These are phyloP conservation scores for Penicillium polonicum DNA, from an alignment of 2,329 filamentous ascomycete species.

Conservation along the genomic window DNA sequence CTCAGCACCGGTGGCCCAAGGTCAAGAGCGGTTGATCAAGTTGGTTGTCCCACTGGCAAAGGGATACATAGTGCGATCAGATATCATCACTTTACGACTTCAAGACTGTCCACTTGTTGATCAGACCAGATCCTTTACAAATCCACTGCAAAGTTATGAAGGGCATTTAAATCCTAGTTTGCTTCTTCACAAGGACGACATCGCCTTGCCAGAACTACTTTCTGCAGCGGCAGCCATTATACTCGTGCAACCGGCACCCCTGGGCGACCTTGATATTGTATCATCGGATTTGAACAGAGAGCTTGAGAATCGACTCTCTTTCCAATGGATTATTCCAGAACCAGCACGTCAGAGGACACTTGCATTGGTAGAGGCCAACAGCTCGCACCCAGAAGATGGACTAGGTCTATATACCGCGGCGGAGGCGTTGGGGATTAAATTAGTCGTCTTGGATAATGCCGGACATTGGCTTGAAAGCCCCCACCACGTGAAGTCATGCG, in stretches of 20 bases:
- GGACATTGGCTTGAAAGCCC: neutral
- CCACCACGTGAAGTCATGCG: neutral
- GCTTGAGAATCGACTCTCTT: neutral
- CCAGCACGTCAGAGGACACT: neutral
- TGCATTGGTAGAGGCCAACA: neutral
- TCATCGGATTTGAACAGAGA: neutral
- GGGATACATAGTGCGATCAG: neutral
- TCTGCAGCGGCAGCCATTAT: neutral
- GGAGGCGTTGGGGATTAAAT: neutral
- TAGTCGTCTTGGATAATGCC: neutral
- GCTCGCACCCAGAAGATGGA: neutral
- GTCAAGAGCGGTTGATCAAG: neutral
- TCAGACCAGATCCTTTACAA: neutral
- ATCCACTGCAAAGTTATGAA: neutral
- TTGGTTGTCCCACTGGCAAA: neutral
- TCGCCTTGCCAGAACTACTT: neutral
- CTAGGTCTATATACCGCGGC: neutral
- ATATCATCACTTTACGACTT: neutral
- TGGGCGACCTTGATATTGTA: neutral
- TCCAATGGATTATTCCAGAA: neutral
- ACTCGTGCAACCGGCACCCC: neutral
- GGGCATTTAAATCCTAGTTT: neutral
- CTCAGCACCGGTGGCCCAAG: neutral
- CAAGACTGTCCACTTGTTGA: neutral
- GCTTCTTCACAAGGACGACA: neutral